These are phyloP conservation scores for Ophiocordyceps camponoti-rufipedis DNA, from an alignment of 2,329 filamentous ascomycete species.

Conservation along the genomic window DNA sequence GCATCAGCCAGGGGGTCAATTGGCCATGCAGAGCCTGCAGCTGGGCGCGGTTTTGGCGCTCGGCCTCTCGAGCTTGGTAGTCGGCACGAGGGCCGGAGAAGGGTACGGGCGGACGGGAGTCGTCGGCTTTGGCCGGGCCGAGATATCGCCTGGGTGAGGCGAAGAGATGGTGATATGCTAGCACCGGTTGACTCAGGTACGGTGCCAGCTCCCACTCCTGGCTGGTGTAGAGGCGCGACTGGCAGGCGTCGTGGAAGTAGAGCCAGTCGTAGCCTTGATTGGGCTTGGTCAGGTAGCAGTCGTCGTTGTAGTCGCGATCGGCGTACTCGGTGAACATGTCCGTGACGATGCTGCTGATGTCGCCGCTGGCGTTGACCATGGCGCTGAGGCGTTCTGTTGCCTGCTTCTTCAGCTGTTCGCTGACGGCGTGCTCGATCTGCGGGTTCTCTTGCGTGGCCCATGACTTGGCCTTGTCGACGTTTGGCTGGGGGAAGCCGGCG, in stretches of 20 bases:
- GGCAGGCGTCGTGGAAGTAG: constrained; percentile 75
- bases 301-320: constrained; percentile 78
- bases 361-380: constrained; percentile 64
- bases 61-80: constrained; percentile 61
- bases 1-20: constrained; percentile 51
- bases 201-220: constrained; percentile 87
- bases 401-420: constrained; percentile 53
- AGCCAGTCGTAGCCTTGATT: constrained; percentile 85
- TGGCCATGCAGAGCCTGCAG: constrained; percentile 56
- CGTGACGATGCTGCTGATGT: constrained; percentile 59
- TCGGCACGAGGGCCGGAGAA: constrained; percentile 73
- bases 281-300: constrained; percentile 78
- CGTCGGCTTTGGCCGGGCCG: constrained; percentile 18
- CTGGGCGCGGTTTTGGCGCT: constrained; percentile 59
- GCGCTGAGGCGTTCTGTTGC: constrained; percentile 54
- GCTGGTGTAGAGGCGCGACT: constrained; percentile 57
- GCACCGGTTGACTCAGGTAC: constrained; percentile 70
- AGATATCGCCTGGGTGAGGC: constrained; percentile 37
- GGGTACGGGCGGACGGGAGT: constrained; percentile 34
- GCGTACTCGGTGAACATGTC: constrained; percentile 82
- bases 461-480: constrained; percentile 18
- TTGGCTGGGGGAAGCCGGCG: constrained; percentile 53
- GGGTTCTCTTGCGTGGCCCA: constrained; percentile 34
- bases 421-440: constrained; percentile 45
- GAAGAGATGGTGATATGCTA: constrained; percentile 86